Evolutionary conservation across 306 rosid species (phyloP), one percentile per base, ranked within the genome.

Genomic region (Prunus mira): DNA sequence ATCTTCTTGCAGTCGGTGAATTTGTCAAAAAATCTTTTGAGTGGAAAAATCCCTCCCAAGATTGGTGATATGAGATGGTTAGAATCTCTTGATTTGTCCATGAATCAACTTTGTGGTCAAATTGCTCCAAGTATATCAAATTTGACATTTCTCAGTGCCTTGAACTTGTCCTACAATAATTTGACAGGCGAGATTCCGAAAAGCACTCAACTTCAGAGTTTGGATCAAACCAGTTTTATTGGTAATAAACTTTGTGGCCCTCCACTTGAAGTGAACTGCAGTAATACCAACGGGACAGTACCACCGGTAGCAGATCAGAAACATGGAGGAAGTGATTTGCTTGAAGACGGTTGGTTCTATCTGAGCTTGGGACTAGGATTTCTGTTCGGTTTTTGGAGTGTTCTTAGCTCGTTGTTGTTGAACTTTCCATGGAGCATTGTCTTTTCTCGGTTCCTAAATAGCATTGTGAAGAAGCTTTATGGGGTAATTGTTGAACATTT

Each of bases 121-220:
- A 69, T 77, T 55, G 60, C 76, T 27, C 43, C 75, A 28, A 47
- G 19, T 70, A 12, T 77, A 17, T 45, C 55, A 0, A 49, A 14
- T 0, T 60, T 77, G 32, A 7, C 69, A 8, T 69, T 9, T 63
- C 30, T 77, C 9, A 32, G 11, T 49, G 6, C 3, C 63, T 61
- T 77, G 64, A 69, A 78, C 6, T 47, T 77, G 54, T 69, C 76
- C 1, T 60, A 28, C 43, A 77, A 77, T 57, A 69, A 58, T 47
- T 24, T 77, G 38, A 25, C n/a, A 0, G 75, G 76, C 27, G 17
- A 4, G 11, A 77, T 69, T 69, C 81, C 81, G 13, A 22, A 24
- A 18, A 4, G 76, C 5, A 69, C 75, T 18, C 63, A 69, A 25
- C 70, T 77, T 18, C 43, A 45, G 25, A 9, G 54, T 12, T 46